These are phyloP conservation scores for Hydnomerulius pinastri DNA, from an alignment of 768 basidiomycete species.

Conservation along the genomic window DNA sequence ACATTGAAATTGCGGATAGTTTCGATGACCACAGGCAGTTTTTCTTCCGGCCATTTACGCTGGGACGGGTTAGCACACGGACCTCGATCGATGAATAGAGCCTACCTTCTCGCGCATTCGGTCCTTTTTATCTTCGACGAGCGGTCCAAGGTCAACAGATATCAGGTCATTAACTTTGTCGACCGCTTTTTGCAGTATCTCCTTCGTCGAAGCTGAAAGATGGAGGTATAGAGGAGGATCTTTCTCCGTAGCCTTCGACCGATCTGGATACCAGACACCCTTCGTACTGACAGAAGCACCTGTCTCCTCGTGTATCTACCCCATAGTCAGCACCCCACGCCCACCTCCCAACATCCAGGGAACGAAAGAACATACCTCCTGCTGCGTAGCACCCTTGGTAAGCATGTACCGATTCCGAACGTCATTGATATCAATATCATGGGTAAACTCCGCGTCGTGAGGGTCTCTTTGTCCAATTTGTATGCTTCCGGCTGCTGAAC, in stretches of 20 bases:
- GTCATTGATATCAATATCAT: constrained; percentile 98
- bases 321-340: background rate
- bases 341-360: background rate
- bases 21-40: constrained; percentile 85
- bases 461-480: constrained; percentile 56
- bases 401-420: constrained; percentile 91
- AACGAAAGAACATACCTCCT: constrained; percentile 60
- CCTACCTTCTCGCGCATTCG: constrained; percentile 64
- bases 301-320: constrained; percentile 87
- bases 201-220: constrained; percentile 74
- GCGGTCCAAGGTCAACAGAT: constrained; percentile 71
- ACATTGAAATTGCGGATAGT: constrained; percentile 96
- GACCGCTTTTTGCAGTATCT: constrained; percentile 65
- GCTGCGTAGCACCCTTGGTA: constrained; percentile 91
- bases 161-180: constrained; percentile 76
- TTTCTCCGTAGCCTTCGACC: constrained; percentile 85
- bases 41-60: constrained; percentile 99
- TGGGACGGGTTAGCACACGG: constrained; percentile 32
- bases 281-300: constrained; percentile 92
- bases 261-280: constrained; percentile 96
- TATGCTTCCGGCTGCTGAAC: constrained; percentile 38
- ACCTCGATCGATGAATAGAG: background rate
- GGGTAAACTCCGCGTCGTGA: constrained; percentile 78
- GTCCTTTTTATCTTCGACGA: constrained; percentile 80
- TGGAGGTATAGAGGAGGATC: constrained; percentile 95